Percentiles rank a stretch among this genome's conserved stretches.
These are phyloP conservation scores for Phytophthora vignae DNA, from an alignment of 352 stramenopile species.

Conservation along the genomic window DNA sequence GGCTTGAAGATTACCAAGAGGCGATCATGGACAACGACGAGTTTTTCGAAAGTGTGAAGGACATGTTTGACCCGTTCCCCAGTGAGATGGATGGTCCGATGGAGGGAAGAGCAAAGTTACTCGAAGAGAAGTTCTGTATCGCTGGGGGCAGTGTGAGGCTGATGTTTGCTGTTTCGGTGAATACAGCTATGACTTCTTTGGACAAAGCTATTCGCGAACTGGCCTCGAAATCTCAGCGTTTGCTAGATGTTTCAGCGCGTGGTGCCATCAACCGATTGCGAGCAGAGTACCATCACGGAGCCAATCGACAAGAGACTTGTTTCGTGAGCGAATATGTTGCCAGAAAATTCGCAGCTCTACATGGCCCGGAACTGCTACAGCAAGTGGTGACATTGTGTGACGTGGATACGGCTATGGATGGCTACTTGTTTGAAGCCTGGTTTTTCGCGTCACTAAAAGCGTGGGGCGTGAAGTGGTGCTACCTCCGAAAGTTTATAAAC, in stretches of 20 bases:
- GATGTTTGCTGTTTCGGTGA: conserved; percentile 4
- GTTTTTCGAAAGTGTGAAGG: conserved; percentile 1
- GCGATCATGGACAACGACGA: not conserved
- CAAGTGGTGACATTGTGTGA: not conserved
- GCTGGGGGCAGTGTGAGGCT: too few species aligned
- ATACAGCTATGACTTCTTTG: not conserved
- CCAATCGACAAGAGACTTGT: not conserved
- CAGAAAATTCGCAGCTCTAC: not conserved
- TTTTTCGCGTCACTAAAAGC: too few species aligned
- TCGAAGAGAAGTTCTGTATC: conserved; percentile 18
- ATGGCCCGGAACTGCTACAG: conserved; percentile 1
- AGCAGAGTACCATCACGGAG: not conserved
- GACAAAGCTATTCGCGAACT: not conserved
- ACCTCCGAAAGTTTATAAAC: too few species aligned
- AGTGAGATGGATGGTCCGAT: conserved; percentile 2
- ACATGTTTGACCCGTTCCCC: not conserved
- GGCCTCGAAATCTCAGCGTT: not conserved
- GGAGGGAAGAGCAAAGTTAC: not conserved
- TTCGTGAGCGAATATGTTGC: conserved; percentile 7
- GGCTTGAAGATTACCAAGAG: conserved; percentile 5
- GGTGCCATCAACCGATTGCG: not conserved
- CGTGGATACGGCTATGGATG: conserved; percentile 7
- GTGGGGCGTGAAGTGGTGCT: too few species aligned
- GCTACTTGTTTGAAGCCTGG: not conserved
- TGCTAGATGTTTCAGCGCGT: not conserved